Conservation (phyloP, 768 basidiomycete species). For the Tricholoma hemisulphureum region DNA sequence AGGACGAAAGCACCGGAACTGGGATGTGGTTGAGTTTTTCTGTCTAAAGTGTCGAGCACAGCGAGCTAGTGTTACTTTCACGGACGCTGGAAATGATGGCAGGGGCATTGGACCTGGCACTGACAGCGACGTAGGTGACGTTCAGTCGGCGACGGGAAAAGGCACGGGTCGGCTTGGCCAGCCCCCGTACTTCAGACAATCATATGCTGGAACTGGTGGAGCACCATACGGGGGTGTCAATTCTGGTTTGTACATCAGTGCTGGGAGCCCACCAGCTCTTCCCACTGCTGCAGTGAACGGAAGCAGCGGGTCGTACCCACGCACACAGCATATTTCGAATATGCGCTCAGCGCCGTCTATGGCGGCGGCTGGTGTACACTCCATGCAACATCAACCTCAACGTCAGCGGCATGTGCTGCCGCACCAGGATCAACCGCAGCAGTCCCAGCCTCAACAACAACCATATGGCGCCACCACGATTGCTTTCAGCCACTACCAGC, state of each 20-base stretch:
- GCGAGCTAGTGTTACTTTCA: conserved; percentile 6
- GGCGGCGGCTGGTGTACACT: background rate
- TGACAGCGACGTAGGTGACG: background rate
- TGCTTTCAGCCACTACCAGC: conserved; percentile 50
- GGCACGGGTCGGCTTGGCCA: background rate
- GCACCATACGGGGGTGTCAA: background rate
- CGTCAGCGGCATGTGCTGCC: conserved; percentile 12
- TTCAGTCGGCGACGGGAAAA: background rate
- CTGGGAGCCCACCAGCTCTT: background rate
- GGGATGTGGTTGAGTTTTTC: conserved; percentile 83
- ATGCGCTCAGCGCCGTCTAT: conserved; percentile 1
- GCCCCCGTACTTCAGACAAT: background rate
- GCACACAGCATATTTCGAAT: conserved; percentile 9
- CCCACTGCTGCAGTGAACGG: conserved; percentile 11
- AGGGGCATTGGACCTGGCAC: background rate
- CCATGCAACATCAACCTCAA: conserved; percentile 8
- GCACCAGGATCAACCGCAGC: conserved; percentile 8
- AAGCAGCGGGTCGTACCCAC: conserved; percentile 7
- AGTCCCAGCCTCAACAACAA: conserved; percentile 13
- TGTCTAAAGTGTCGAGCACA: conserved; percentile 56
- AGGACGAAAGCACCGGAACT: conserved; percentile 71
- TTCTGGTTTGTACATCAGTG: conserved; percentile 11
- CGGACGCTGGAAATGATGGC: conserved; percentile 8
- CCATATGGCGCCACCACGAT: conserved; percentile 25
- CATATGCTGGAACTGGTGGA: background rate